Evolutionary conservation across 2,329 filamentous ascomycete species (phyloP).

Genomic region (Periconia sp.): DNA sequence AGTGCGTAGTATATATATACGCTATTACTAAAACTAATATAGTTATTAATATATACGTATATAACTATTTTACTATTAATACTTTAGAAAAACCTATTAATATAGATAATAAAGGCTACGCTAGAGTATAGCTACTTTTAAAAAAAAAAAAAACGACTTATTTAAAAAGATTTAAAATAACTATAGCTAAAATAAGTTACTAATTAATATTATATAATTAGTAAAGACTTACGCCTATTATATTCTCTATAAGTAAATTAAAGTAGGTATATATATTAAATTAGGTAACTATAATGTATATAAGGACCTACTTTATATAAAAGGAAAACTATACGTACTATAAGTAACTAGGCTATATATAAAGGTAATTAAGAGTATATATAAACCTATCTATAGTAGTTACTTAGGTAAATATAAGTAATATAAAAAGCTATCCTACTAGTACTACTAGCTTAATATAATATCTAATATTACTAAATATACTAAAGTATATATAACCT

Average conservation of each 20-base stretch:
- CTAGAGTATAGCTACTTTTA: too few relatives aligned
- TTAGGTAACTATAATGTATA: neutral
- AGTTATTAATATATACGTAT: too few relatives aligned
- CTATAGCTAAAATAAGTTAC: neutral
- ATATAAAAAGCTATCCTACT: neutral
- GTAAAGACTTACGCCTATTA: neutral
- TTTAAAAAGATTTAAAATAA: too few relatives aligned
- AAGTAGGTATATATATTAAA: neutral
- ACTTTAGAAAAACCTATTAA: too few relatives aligned
- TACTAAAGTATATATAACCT: neutral
- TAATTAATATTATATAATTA: neutral
- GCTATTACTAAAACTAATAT: too few relatives aligned
- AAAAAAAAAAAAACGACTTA: too few relatives aligned
- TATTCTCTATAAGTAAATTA: neutral
- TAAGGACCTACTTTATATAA: neutral
- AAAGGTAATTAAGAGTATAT: neutral
- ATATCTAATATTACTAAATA: neutral
- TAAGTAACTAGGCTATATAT: neutral
- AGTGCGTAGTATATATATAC: too few relatives aligned
- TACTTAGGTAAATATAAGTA: neutral
- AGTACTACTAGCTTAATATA: conserved; percentile 1
- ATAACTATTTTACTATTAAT: too few relatives aligned
- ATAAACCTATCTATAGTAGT: neutral
- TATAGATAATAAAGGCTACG: too few relatives aligned
- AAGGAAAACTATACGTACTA: neutral